phyloP scores from a whole-genome alignment of 2,329 filamentous ascomycete species.

The Teratosphaeria viscida region DNA sequence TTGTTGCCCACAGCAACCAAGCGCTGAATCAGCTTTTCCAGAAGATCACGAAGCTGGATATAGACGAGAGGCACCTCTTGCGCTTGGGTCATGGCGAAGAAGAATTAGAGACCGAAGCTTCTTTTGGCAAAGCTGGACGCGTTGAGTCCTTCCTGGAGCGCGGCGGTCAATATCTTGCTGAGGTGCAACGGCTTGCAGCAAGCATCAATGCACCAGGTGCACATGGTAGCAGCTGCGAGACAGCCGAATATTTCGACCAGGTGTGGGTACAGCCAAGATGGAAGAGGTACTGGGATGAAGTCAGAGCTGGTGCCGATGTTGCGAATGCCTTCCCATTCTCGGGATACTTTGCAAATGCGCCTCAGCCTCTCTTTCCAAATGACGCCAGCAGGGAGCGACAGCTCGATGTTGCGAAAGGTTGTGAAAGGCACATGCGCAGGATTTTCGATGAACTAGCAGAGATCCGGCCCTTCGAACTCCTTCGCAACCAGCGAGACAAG shows the following conservation, averaged over 20 bases:
- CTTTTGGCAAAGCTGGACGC: constrained; percentile 86
- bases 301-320: constrained; percentile 50
- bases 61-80: constrained; percentile 87
- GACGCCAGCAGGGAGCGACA: constrained; percentile 55
- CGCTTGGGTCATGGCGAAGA: constrained; percentile 92
- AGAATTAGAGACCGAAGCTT: constrained; percentile 74
- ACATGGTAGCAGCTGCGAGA: constrained; percentile 94
- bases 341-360: constrained; percentile 74
- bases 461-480: constrained; percentile 87
- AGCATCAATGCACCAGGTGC: constrained; percentile 82
- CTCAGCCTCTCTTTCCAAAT: constrained; percentile 70
- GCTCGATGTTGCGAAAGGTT: constrained; percentile 70
- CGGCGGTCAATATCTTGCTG: constrained; percentile 62
- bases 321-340: constrained; percentile 76
- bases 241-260: constrained; percentile 88
- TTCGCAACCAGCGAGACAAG: constrained; percentile 80
- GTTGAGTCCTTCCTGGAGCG: constrained; percentile 94
- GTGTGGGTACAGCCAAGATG: constrained; percentile 85
- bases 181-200: constrained; percentile 76
- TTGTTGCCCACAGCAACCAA: constrained; percentile 95
- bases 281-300: constrained; percentile 67
- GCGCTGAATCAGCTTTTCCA: constrained; percentile 95
- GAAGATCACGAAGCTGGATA: constrained; percentile 92
- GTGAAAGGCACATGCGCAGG: constrained; percentile 76
- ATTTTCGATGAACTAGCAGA: constrained; percentile 90